These are phyloP conservation scores for Persicaria tinctoria DNA, from an alignment of 148 eudicot genomes.

Conservation along the genomic window DNA sequence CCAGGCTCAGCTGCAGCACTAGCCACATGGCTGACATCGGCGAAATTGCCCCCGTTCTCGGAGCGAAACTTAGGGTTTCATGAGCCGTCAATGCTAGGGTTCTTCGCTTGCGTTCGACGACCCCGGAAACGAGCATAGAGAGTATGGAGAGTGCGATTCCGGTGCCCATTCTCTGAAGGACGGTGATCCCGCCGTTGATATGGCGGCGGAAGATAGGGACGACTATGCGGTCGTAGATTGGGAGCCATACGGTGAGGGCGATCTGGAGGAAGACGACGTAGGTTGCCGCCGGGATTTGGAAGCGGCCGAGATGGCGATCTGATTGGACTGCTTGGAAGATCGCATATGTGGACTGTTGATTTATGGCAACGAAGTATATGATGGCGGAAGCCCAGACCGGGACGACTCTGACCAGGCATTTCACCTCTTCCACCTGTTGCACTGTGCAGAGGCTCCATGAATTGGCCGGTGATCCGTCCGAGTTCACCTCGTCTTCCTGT, in stretches of 20 bases:
- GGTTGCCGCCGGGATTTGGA: constrained; percentile 64
- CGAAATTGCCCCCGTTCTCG: constrained; percentile 51
- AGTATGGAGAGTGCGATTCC: constrained; percentile 46
- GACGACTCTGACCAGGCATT: constrained; percentile 48
- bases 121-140: constrained; percentile 46
- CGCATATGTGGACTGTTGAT: constrained; percentile 35
- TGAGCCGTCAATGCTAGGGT: constrained; percentile 39
- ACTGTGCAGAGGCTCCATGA: constrained; percentile 61
- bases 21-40: constrained; percentile 72
- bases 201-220: constrained; percentile 42
- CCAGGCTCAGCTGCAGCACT: constrained; percentile 41
- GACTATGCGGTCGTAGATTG: constrained; percentile 52
- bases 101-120: constrained; percentile 47
- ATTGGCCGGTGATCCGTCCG: constrained; percentile 48
- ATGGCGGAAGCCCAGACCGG: constrained; percentile 64
- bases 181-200: constrained; percentile 59
- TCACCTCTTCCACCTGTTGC: constrained; percentile 72
- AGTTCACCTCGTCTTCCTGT: constrained; percentile 31
- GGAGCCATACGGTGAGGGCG: constrained; percentile 37
- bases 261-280: constrained; percentile 61
- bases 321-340: constrained; percentile 73
- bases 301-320: constrained; percentile 36
- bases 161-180: constrained; percentile 74
- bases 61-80: constrained; percentile 29
- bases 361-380: constrained; percentile 35